Evolutionary conservation across 331 rosid species (phyloP).

Genomic region (Rhamnella rubrinervis): DNA sequence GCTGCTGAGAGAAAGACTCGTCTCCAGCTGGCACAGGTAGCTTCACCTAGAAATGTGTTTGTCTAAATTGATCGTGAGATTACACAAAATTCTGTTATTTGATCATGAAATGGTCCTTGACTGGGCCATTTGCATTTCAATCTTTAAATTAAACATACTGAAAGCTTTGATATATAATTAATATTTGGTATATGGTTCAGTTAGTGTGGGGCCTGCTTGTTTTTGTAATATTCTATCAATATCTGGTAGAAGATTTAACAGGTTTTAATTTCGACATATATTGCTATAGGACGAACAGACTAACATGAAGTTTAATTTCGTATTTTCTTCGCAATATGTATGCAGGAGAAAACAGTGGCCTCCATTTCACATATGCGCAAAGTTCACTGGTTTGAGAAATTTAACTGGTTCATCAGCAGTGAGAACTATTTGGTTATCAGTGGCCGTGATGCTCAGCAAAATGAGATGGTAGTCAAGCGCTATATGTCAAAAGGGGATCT

Average conservation of each 20-base stretch:
- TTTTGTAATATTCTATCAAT: too few relatives aligned
- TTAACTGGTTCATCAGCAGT: constrained; percentile 96
- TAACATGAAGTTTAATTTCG: neutral
- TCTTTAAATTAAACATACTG: neutral
- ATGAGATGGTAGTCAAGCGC: constrained; percentile 99
- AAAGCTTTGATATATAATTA: too few relatives aligned
- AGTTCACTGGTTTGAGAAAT: constrained; percentile 99
- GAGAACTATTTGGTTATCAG: constrained; percentile 98
- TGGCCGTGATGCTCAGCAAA: constrained; percentile 99
- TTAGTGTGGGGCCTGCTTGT: too few relatives aligned
- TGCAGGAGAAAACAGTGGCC: constrained; percentile 93
- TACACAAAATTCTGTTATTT: neutral
- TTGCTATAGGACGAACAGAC: neutral
- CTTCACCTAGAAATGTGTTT: constrained; percentile 18
- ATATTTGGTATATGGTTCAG: too few relatives aligned
- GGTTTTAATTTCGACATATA: neutral
- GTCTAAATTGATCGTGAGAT: neutral
- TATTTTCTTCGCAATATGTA: constrained; percentile 16
- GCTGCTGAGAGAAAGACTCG: constrained; percentile 98
- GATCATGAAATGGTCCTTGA: neutral
- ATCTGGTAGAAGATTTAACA: too few relatives aligned
- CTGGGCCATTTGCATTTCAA: neutral
- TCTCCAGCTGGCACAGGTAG: constrained; percentile 85
- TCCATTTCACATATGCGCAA: constrained; percentile 94
- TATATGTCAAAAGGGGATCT: constrained; percentile 98